Conservation (phyloP, 768 basidiomycete species). For the Suillus hirtellus region DNA sequence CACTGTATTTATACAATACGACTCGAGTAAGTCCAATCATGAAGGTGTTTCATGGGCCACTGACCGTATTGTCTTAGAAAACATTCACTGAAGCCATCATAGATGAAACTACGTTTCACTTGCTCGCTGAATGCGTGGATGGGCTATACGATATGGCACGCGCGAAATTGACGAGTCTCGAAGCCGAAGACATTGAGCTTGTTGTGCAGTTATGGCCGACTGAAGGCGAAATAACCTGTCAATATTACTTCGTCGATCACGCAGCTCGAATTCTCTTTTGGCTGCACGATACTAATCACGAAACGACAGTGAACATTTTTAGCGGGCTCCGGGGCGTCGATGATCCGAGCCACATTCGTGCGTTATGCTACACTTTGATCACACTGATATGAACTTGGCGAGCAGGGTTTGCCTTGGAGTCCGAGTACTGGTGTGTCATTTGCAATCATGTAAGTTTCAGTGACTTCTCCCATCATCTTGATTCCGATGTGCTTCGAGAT, state of each 20-base stretch:
- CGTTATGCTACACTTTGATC: neutral
- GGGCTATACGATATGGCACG: neutral
- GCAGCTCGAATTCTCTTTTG: slow-evolving; percentile 5
- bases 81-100: neutral
- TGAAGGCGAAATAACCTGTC: neutral
- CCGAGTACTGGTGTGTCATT: slow-evolving; percentile 12
- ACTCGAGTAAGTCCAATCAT: neutral
- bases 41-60: neutral
- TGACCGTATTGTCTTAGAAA: neutral
- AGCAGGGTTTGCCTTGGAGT: slow-evolving; percentile 8
- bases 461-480: neutral
- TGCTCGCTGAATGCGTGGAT: neutral
- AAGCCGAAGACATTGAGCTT: neutral
- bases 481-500: neutral
- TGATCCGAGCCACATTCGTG: slow-evolving; percentile 9
- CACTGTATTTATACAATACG: neutral
- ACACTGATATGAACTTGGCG: neutral
- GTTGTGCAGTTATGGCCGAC: neutral
- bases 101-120: neutral
- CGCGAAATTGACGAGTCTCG: neutral
- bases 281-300: neutral
- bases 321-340: neutral
- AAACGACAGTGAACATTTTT: neutral
- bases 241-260: slow-evolving; percentile 14
- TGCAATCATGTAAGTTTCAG: neutral